These are phyloP conservation scores for Discostella stelligeroides DNA, from an alignment of 108 stramenopile species.

Conservation along the genomic window DNA sequence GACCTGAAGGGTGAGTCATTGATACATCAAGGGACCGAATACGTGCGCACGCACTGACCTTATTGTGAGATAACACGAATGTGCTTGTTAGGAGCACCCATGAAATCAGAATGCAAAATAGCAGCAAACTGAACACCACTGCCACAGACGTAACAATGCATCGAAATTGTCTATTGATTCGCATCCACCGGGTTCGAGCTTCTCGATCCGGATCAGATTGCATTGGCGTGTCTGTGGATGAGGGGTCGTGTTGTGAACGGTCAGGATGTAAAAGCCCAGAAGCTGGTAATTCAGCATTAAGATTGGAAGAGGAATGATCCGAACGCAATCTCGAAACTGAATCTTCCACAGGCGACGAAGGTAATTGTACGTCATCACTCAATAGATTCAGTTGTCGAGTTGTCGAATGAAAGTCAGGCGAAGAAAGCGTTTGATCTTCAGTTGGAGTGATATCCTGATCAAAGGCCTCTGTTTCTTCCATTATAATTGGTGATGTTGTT, in stretches of 20 bases:
- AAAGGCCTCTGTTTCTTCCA: constrained; percentile 4
- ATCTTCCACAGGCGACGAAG: background rate
- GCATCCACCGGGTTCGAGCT: constrained; percentile 63
- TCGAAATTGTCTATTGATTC: constrained; percentile 69
- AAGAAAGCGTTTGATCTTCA: background rate
- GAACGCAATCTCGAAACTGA: background rate
- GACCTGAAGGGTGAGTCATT: background rate
- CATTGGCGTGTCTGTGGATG: background rate
- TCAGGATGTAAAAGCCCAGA: too few species aligned
- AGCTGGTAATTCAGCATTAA: background rate
- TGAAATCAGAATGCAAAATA: constrained; percentile 63
- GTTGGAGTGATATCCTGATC: constrained; percentile 13
- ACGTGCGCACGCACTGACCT: constrained; percentile 23
- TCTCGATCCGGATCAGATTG: constrained; percentile 48
- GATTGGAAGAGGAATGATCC: background rate
- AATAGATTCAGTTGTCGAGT: background rate
- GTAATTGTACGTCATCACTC: background rate
- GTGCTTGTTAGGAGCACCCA: constrained; percentile 71
- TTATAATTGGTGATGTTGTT: constrained; percentile 4
- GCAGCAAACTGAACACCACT: constrained; percentile 57
- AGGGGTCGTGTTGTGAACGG: background rate
- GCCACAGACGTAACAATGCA: constrained; percentile 59
- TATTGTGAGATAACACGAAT: constrained; percentile 66
- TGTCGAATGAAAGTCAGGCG: background rate
- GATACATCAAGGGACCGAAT: background rate